Conservation (phyloP, 108 stramenopile species). For the Aurantiochytrium sp. region DNA sequence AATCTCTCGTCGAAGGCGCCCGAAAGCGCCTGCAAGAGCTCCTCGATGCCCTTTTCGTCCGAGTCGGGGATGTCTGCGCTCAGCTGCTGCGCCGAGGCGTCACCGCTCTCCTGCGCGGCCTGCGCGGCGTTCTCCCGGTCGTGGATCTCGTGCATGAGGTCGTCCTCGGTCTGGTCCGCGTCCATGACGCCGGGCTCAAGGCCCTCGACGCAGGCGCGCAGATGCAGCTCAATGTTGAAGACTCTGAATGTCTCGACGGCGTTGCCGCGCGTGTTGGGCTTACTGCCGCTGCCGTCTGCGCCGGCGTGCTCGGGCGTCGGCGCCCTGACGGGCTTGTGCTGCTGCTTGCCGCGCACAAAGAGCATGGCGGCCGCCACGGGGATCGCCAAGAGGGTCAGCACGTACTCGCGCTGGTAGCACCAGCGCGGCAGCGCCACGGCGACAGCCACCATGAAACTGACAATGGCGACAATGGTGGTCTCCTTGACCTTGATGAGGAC, state of each 20-base stretch:
- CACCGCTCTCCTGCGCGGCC: background rate
- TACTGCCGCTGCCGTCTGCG: background rate
- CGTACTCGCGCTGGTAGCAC: background rate
- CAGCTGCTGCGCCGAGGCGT: background rate
- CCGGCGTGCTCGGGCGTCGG: background rate
- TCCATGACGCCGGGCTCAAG: background rate
- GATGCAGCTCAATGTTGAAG: background rate
- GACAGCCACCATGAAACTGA: background rate
- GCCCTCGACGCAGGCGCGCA: background rate
- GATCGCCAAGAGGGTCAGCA: background rate
- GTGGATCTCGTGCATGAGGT: background rate
- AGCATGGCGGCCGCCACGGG: slow-evolving; percentile 17
- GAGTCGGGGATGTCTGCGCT: background rate
- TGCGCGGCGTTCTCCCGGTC: background rate
- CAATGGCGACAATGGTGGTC: background rate
- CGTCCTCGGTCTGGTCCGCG: background rate
- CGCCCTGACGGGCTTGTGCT: background rate
- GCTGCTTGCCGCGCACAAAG: background rate
- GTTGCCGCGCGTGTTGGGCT: background rate
- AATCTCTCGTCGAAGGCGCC: slow-evolving; percentile 10
- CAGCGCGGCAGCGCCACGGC: background rate
- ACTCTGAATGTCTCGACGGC: background rate
- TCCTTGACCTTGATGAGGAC: background rate
- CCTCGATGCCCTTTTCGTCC: slow-evolving; percentile 8
- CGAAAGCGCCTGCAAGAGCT: background rate